Conservation (phyloP, 1,284 basidiomycete genomes). For the Rhodotorula sp. region DNA sequence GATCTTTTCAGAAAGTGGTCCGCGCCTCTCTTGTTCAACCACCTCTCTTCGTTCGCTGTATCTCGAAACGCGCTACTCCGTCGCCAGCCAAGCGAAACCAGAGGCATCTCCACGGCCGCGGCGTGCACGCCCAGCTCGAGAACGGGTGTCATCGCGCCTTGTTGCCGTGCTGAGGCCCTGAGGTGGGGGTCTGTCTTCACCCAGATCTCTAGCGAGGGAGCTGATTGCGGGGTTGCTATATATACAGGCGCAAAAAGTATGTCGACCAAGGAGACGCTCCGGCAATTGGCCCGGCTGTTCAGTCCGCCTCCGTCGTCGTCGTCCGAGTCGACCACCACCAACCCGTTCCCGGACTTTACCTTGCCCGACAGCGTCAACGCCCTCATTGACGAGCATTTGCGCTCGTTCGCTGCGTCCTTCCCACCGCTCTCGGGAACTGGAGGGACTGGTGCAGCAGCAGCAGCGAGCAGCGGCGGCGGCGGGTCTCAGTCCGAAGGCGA, state of each 20-base stretch:
- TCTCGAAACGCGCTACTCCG: no score
- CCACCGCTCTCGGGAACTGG: slow-evolving; percentile 1
- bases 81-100: no score
- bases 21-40: no score
- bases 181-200: not conserved
- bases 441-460: not conserved
- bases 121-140: no score
- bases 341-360: slow-evolving; percentile 24
- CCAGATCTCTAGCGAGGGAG: not conserved
- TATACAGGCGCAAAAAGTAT: not conserved
- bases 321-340: not conserved
- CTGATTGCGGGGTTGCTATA: not conserved
- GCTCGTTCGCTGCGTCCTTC: slow-evolving; percentile 25
- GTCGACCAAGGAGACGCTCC: slow-evolving; percentile 27
- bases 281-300: slow-evolving; percentile 20
- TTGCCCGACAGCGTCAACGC: slow-evolving; percentile 15
- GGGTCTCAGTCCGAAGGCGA: slow-evolving; percentile 28
- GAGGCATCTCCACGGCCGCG: no score
- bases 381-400: slow-evolving; percentile 24
- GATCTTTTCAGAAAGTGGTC: no score
- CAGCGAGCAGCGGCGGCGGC: not conserved
- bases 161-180: not conserved
- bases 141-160: not conserved
- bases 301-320: slow-evolving; percentile 4
- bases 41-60: no score